Base-by-base conservation (phyloP, 352 stramenopile genomes). In the Phytophthora parvispora region DNA sequence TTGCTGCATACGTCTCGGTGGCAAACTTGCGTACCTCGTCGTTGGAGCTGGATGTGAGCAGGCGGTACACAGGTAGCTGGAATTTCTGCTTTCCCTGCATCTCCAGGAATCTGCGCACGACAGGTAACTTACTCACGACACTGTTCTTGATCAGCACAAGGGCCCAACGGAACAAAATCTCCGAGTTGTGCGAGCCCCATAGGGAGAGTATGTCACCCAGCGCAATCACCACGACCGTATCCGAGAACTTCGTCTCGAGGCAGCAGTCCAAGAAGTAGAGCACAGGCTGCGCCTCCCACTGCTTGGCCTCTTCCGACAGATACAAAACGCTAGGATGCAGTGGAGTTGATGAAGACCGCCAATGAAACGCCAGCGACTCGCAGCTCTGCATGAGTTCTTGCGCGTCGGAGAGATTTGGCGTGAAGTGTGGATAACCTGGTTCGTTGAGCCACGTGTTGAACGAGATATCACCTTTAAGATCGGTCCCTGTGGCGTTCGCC, bases 51-150 rank as follows among this genome's bases (percentile, higher is more conserved):
- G 70, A 60, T 3, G 82, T 80, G 20, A 94, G 75, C 51, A 84
- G 24, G 13, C 86, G 81, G 69, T 90, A 94, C 38, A 92, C 64
- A 53, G 86, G 86, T 24, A 94, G 83, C 66, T 91, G 84, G 67
- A 93, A 93, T 60, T 94, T 94, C 38, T 94, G 86, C 60, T 94
- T 94, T 60, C 86, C 84, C 58, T 94, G 86, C 56, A 86, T 78
- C 43, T 81, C 71, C 28, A 94, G 61, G 52, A 94, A 94, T 34
- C 62, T 64, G 28, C 54, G 66, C 16, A 94, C 84, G 61, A 81
- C 74, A 7, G 69, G 62, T 34, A 90, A 47, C 28, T 83, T 84
- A 43, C 53, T 66, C 27, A 79, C 34, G 47, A 92, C 80, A 1
- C 50, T 43, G 67, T 94, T 92, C 60, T 81, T 89, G 69, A 93